Percentiles rank a stretch among this genome's conserved stretches.
Evolutionary conservation across 2,329 filamentous ascomycete species (phyloP).

Genomic region (Botrytis deweyae): DNA sequence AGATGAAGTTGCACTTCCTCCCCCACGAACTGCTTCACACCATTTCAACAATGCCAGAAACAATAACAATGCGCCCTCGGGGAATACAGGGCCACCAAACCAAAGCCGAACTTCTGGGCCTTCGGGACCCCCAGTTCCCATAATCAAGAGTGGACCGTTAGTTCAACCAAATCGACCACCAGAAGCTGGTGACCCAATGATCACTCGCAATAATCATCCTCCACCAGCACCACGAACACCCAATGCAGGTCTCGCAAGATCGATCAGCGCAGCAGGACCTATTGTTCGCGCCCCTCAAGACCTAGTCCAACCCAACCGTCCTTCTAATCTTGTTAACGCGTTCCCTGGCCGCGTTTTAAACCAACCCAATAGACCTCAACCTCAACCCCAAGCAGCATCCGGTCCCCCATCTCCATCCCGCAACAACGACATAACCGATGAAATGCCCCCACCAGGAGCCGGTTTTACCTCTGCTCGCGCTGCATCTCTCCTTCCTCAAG

Average conservation of each 20-base stretch:
- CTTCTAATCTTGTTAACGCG: slow-evolving; percentile 24
- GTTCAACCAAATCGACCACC: slow-evolving; percentile 35
- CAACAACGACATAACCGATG: slow-evolving; percentile 24
- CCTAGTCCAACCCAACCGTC: slow-evolving; percentile 23
- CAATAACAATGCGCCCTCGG: slow-evolving; percentile 15
- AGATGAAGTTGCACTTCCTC: slow-evolving; percentile 67
- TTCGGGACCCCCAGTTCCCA: slow-evolving; percentile 22
- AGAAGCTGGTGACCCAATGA: slow-evolving; percentile 24
- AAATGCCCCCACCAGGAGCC: slow-evolving; percentile 32
- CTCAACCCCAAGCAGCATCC: neutral
- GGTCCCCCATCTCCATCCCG: slow-evolving; percentile 32
- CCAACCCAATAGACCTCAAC: slow-evolving; percentile 37
- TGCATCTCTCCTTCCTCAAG: slow-evolving; percentile 55
- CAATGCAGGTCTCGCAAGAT: slow-evolving; percentile 35
- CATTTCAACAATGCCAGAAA: slow-evolving; percentile 29
- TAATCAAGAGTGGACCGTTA: slow-evolving; percentile 29
- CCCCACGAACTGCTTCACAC: slow-evolving; percentile 29
- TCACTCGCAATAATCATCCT: slow-evolving; percentile 22
- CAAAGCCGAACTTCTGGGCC: slow-evolving; percentile 37
- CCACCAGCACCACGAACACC: slow-evolving; percentile 38
- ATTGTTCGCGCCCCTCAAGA: slow-evolving; percentile 30
- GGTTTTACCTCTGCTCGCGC: slow-evolving; percentile 72
- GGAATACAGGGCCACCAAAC: slow-evolving; percentile 27
- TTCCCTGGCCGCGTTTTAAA: slow-evolving; percentile 35
- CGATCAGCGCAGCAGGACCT: slow-evolving; percentile 28